Base-by-base conservation (phyloP, 768 basidiomycete genomes). In the Solioccasus polychromus region DNA sequence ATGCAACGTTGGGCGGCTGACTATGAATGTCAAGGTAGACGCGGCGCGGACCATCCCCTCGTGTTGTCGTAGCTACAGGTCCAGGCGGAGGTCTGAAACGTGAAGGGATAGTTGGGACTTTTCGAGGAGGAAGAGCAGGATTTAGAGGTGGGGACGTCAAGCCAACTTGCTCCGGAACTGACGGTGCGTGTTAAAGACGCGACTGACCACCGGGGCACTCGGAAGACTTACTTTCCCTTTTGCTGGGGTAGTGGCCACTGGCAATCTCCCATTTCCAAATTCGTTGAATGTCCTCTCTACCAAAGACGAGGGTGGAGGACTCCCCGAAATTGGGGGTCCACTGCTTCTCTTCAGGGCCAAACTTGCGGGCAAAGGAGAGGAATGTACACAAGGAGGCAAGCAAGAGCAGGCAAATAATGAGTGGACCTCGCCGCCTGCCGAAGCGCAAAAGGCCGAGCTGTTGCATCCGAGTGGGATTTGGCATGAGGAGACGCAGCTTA, bases 231-330 rank as follows among this genome's bases (percentile, higher is more conserved):
- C 93, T 78, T 56, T 76, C 74, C 45, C 79, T 76, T 43, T 79
- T 75, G 67, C 89, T 93, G 8, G 95, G 95, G 72, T 92, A 92
- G 68, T 96, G 93, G 1, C 96, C 96, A 51, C 90, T 89, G 25
- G 81, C 72, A 45, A 98, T 78, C 68, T 99, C 95, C 93, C 93
- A 98, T 49, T 83, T 74, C 94, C 94, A 98, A 66, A 99, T 89
- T 45, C 85, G 76, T 58, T 87, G 88, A 32, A 96, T 62, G 59
- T 97, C 92, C 46, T 87, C 81, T 38, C 83, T 74, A 45, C 74
- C 73, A 59, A 79, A 92, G 28, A 92, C 79, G 23, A 92, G 75
- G 8, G 90, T 90, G 20, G 85, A 71, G 14, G 81, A 73, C 36
- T 85, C 81, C 31, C 73, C 73, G 37, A 80, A 74, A 15, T 75